A percentile compares a stretch with the other conserved stretches of the same genome.
Conservation (phyloP, 352 stramenopile species). For the Blastocystis hominis region DNA sequence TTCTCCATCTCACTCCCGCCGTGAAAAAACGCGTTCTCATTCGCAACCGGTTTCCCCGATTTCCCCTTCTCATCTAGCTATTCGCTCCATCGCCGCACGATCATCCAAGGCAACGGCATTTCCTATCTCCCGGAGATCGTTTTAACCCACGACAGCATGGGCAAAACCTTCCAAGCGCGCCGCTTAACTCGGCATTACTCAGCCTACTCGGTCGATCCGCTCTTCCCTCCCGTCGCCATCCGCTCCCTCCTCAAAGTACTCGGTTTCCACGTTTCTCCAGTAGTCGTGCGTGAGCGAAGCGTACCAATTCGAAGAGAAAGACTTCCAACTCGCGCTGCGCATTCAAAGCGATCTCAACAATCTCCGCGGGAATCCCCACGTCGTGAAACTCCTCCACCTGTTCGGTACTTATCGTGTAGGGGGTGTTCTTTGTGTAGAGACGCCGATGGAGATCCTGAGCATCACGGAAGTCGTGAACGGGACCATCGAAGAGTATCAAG, state of each 20-base stretch:
- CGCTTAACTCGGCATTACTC: not conserved
- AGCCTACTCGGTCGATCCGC: not conserved
- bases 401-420: not conserved
- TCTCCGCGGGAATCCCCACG: not conserved
- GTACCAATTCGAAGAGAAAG: constrained; percentile 40
- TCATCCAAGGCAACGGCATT: not conserved
- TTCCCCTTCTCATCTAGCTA: not conserved
- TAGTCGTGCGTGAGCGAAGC: not conserved
- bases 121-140: constrained; percentile 16
- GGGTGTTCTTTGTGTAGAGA: not conserved
- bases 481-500: not conserved
- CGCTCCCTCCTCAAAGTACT: not conserved
- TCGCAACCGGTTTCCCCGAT: not conserved
- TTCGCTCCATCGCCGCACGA: not conserved
- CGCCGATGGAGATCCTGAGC: not conserved
- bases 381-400: constrained; percentile 22
- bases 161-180: not conserved
- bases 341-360: constrained; percentile 37
- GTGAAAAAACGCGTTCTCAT: not conserved
- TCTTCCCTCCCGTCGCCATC: not conserved
- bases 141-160: not conserved
- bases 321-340: not conserved
- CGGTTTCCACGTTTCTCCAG: not conserved
- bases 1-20: constrained; percentile 4
- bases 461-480: constrained; percentile 25